phyloP scores from a whole-genome alignment of 164 flowering plant species.

The Vitis rupestris region DNA sequence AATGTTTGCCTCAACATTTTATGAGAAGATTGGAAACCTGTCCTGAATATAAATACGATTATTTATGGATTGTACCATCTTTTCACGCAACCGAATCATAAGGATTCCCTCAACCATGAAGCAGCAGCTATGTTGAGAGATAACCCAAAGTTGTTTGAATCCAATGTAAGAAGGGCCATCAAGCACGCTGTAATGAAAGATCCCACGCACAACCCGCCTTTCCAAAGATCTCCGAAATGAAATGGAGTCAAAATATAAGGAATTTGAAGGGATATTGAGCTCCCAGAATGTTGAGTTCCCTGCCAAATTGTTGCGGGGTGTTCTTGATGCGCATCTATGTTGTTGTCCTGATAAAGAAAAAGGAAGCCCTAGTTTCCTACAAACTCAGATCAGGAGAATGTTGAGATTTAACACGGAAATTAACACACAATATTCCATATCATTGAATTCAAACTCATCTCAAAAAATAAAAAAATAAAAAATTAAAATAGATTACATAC shows the following conservation, averaged over 20 bases:
- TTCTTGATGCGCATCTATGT: slow-evolving; percentile 78
- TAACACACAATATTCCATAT: no score
- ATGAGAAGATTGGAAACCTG: slow-evolving; percentile 88
- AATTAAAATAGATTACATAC: no score
- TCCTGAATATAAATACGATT: slow-evolving; percentile 65
- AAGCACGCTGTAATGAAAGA: no score
- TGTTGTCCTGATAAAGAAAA: slow-evolving; percentile 81
- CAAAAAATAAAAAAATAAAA: no score
- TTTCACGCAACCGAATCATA: slow-evolving; percentile 73
- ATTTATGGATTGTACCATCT: slow-evolving; percentile 72
- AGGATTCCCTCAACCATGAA: slow-evolving; percentile 79
- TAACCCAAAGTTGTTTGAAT: slow-evolving; percentile 62
- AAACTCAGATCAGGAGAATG: no score
- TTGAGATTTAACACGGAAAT: no score
- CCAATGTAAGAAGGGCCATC: slow-evolving; percentile 71
- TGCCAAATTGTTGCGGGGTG: slow-evolving; percentile 69
- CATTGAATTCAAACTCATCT: no score
- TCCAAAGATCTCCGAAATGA: slow-evolving; percentile 80
- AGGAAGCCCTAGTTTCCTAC: slow-evolving; percentile 14
- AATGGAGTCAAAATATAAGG: slow-evolving; percentile 80
- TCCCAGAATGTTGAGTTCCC: slow-evolving; percentile 83
- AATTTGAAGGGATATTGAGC: slow-evolving; percentile 57
- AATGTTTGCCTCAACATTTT: slow-evolving; percentile 82
- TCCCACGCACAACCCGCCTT: slow-evolving; percentile 61
- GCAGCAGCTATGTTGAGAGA: slow-evolving; percentile 77